Evolutionary conservation across 331 rosid species (phyloP), one percentile per base, ranked within the genome.

Genomic region (Phaseolus coccineus): DNA sequence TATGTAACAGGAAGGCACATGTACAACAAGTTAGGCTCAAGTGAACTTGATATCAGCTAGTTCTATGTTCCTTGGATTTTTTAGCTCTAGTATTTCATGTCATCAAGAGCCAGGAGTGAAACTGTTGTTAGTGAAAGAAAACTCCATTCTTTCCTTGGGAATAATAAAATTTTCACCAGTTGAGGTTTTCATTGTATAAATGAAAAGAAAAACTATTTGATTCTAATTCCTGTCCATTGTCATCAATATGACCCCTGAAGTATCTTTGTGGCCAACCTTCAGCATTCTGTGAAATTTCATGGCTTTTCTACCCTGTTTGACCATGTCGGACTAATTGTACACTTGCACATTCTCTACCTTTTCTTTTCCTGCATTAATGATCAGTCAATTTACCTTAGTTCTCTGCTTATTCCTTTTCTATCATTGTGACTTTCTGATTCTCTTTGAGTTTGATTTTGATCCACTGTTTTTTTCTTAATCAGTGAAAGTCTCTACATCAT

Each of bases 1-100:
- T 78, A 16, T 56, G 46, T 62, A 15, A 66, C 40, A 11, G 44
- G 40, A 51, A n/a, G 59, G 42, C 5, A 47, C 35, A 42, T 63
- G 58, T 8, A n/a, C 71, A 53, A 35, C 52, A 55, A 57, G 51
- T 77, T 44, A 66, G 68, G 51, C n/a, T 57, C 25, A 28, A 28
- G 55, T 65, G 71, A 67, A 40, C 68, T 42, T 53, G 76, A 67
- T 78, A 12, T 66, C 37, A 57, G 58, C 33, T 81, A 39, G 59
- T 53, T 27, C 8, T 48, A 14, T 58, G 15, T 79, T 69, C 65
- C 67, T 76, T 25, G 55, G 73, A 76, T 64, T 50, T 48, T 39
- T 81, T 77, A 37, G 79, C 74, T 65, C 44, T 40, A 33, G 42
- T 57, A 31, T 51, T 59, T 13, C 40, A 15, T 59, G 62, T 66